Base-by-base conservation (phyloP, 2,329 filamentous ascomycete species). In the Fonsecaea nubica region DNA sequence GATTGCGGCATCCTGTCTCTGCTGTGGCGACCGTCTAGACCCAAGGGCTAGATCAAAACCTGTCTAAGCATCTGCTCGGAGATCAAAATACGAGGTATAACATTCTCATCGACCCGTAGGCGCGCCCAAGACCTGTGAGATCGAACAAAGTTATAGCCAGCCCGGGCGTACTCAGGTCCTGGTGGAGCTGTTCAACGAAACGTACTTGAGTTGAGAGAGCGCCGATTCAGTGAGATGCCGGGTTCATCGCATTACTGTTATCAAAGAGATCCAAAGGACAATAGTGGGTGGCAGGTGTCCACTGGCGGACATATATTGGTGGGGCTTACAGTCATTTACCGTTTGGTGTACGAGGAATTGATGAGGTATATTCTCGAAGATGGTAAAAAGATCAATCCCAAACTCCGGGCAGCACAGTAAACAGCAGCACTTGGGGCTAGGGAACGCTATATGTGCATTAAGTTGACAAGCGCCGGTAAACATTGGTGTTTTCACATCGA, bases 391-490 rank as follows among this genome's bases (percentile, higher is more conserved):
- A 30, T 50, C 45, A 50, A 50, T 50, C 18, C 45, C 45, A 25
- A 21, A 30, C 45, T 50, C 45, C 45, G 8, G 18, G n/a, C 18
- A 42, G 32, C 15, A n/a, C 57, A 8, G 15, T 33, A 50, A 8
- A 15, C 1, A 52, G 40, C 57, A 50, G 57, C 42, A 45, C 30
- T 40, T 21, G 13, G n/a, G 42, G 32, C 40, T 35, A 33, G 53
- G 18, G 30, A 55, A 42, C 30, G 32, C n/a, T 18, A 15, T n/a
- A 59, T 42, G 40, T 59, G 57, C 57, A 59, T 59, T 13, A 36
- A 45, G 45, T 21, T 10, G 40, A 59, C 57, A 55, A 59, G 57
- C 57, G 33, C 55, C 57, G 4, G 30, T 40, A 33, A 38, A 30
- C 36, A 59, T 50, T 59, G 57, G 57, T 59, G 40, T 59, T 2